phyloP scores from a whole-genome alignment of 345 rosid genomes.

The Gossypium rotundifolium region DNA sequence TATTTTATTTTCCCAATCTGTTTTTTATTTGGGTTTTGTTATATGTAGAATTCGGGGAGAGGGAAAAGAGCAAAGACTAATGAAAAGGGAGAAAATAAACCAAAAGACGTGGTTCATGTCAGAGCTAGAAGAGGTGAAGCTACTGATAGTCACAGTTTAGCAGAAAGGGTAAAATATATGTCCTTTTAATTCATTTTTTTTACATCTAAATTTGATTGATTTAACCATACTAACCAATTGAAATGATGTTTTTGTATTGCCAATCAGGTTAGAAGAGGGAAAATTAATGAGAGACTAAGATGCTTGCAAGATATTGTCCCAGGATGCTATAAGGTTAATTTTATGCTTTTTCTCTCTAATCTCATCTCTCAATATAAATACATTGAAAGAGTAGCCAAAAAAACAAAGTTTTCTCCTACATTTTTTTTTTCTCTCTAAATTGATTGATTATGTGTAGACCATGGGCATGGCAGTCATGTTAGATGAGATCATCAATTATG shows the following conservation, averaged over 20 bases:
- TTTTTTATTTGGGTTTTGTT: background rate
- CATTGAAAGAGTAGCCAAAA: background rate
- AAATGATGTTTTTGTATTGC: background rate
- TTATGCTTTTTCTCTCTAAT: background rate
- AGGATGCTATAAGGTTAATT: constrained; percentile 66
- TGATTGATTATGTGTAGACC: constrained; percentile 33
- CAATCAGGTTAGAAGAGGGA: constrained; percentile 65
- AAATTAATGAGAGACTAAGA: constrained; percentile 66
- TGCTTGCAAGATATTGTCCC: constrained; percentile 76
- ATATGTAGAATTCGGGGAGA: constrained; percentile 33
- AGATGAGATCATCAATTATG: constrained; percentile 79
- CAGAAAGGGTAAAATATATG: constrained; percentile 56
- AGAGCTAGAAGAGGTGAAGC: constrained; percentile 97
- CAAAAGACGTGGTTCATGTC: constrained; percentile 75
- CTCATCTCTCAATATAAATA: background rate
- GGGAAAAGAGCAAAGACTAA: constrained; percentile 44
- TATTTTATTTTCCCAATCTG: background rate
- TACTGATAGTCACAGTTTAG: constrained; percentile 88
- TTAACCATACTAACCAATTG: background rate
- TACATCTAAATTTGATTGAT: background rate
- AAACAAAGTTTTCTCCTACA: background rate
- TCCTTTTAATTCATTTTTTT: too few relatives aligned
- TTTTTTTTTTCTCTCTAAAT: background rate
- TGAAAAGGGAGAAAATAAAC: constrained; percentile 36
- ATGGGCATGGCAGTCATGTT: constrained; percentile 90